phyloP scores from a whole-genome alignment of 1,139 yeast species.

The Saccharomyces hybrid region DNA sequence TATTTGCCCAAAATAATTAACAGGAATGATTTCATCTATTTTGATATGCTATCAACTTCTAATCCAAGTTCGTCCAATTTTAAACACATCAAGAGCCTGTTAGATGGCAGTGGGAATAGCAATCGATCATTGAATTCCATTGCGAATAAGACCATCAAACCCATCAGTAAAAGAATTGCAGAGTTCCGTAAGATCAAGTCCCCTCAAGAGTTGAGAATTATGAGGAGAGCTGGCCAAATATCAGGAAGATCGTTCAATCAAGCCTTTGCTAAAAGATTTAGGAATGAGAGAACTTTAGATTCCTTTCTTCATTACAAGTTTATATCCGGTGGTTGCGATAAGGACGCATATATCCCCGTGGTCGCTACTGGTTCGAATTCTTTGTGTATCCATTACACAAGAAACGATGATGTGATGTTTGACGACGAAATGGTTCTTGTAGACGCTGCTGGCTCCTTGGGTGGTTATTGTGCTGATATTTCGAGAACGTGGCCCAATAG shows the following conservation, averaged over 20 bases:
- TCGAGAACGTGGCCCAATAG: slow-evolving; percentile 94
- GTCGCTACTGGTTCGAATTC: slow-evolving; percentile 92
- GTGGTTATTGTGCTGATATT: slow-evolving; percentile 93
- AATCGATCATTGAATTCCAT: slow-evolving; percentile 8
- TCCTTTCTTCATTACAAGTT: slow-evolving; percentile 81
- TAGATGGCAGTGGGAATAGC: slow-evolving; percentile 29
- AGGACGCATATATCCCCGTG: slow-evolving; percentile 87
- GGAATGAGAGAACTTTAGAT: slow-evolving; percentile 68
- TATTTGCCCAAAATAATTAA: slow-evolving; percentile 42
- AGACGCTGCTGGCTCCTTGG: slow-evolving; percentile 91
- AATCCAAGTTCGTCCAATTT: background rate
- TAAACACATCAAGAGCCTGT: background rate
- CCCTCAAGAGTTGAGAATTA: slow-evolving; percentile 60
- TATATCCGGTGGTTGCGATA: slow-evolving; percentile 80
- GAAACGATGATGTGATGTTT: slow-evolving; percentile 72
- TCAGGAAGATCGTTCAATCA: slow-evolving; percentile 77
- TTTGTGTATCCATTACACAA: slow-evolving; percentile 79
- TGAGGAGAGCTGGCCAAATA: slow-evolving; percentile 76
- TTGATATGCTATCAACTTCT: slow-evolving; percentile 32
- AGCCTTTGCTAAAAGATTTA: slow-evolving; percentile 63
- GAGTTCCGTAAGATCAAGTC: slow-evolving; percentile 64
- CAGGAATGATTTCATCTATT: slow-evolving; percentile 43
- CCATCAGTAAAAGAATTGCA: slow-evolving; percentile 35
- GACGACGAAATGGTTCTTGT: slow-evolving; percentile 79
- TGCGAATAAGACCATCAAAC: slow-evolving; percentile 13